Base-by-base conservation (phyloP, 768 basidiomycete species). In the Auriscalpium vulgare region DNA sequence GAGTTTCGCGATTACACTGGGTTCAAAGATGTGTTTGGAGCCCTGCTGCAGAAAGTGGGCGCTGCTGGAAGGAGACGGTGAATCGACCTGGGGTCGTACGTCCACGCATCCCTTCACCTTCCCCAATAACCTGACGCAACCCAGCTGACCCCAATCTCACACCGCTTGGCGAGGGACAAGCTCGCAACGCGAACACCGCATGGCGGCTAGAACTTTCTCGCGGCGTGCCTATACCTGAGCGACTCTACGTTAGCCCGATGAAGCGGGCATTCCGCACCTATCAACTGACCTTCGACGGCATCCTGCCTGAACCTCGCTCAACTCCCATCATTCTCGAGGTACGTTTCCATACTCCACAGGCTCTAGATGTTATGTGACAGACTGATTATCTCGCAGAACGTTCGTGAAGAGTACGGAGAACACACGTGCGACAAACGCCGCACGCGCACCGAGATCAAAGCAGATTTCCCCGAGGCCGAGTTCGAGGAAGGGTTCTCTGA, bases 401-500 rank as follows among this genome's bases (percentile, higher is more conserved):
- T 49, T 37, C 50, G 61, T 19, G 61, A 62, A 47, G 44, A 55
- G 34, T 44, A 53, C 43, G 59, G 59, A 5, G 53, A 47, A 53
- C 59, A 61, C 51, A 48, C 36, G 21, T 62, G 61, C 49, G 61
- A 62, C 37, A 60, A 46, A 35, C 59, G 61, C 23, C 54, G 54
- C 35, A 57, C 51, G 10, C 53, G 50, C 37, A 48, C 59, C 14
- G 61, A 57, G 50, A 47, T 62, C 19, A 37, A 52, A 3, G 19
- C 34, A 14, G 61, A 57, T 10, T 62, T 62, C n/a, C 59, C 61
- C 19, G 19, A 43, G 13, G 53, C 55, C 23, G 51, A 19, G 16
- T 60, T 62, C 8, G 61, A 62, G 14, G 61, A 62, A 14, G 61
- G 56, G 11, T 61, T 62, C 23, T 53, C 54, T 40, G 61, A 62